A percentile compares a stretch with the other conserved stretches of the same genome.
These are phyloP conservation scores for Thielaviopsis populi DNA, from an alignment of 2,329 filamentous ascomycete species.

Conservation along the genomic window DNA sequence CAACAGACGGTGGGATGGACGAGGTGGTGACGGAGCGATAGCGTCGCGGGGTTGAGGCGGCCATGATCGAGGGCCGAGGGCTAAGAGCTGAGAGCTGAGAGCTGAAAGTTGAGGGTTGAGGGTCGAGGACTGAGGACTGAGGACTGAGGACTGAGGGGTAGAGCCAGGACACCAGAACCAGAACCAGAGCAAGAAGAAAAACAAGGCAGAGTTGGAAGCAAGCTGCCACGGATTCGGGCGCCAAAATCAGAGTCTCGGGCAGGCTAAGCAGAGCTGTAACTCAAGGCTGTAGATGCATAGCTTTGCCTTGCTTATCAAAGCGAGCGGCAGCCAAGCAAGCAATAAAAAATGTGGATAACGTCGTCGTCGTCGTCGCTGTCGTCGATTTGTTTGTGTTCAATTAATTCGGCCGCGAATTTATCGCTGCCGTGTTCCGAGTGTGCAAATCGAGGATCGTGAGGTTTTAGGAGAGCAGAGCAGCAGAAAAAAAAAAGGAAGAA, in stretches of 20 bases:
- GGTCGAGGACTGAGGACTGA: background rate
- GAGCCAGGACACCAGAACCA: background rate
- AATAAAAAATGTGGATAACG: background rate
- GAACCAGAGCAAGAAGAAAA: background rate
- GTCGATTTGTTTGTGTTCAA: background rate
- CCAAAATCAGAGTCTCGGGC: background rate
- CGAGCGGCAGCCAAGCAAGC: background rate
- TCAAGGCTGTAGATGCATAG: slow-evolving; percentile 2
- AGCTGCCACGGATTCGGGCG: background rate
- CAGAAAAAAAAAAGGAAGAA: background rate
- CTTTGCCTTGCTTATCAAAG: slow-evolving; percentile 5
- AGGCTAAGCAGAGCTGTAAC: background rate
- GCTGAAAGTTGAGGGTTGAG: background rate
- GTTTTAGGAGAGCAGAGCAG: background rate
- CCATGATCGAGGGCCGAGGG: background rate
- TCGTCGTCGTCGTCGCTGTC: background rate
- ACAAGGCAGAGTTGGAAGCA: background rate
- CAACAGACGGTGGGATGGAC: slow-evolving; percentile 42
- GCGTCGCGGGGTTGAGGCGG: slow-evolving; percentile 31
- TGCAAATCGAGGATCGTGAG: background rate
- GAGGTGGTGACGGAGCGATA: slow-evolving; percentile 51
- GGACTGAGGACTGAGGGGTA: background rate
- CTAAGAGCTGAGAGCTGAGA: background rate
- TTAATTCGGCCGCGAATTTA: background rate
- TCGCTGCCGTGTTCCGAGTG: background rate